These are phyloP conservation scores for Pichia ethanolica DNA, from an alignment of 805 yeast genomes.

Conservation along the genomic window DNA sequence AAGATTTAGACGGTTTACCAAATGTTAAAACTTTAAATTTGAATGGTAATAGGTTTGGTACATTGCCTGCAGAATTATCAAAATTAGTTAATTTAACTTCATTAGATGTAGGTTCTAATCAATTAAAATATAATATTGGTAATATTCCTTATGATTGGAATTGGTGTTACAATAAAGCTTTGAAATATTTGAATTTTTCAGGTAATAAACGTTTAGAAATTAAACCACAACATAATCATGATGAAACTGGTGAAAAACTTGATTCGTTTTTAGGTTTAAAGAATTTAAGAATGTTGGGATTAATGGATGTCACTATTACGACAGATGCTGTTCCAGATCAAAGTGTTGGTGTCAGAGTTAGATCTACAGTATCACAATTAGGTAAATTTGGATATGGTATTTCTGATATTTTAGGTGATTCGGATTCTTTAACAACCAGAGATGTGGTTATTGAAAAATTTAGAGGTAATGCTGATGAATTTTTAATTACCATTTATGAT, in stretches of 20 bases:
- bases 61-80: constrained; percentile 84
- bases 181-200: constrained; percentile 79
- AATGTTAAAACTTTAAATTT: constrained; percentile 55
- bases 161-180: constrained; percentile 78
- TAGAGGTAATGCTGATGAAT: constrained; percentile 78
- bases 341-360: constrained; percentile 68
- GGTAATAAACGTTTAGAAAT: constrained; percentile 92
- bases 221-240: constrained; percentile 49
- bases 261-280: constrained; percentile 59
- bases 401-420: constrained; percentile 74
- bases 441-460: constrained; percentile 85
- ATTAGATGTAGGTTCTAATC: constrained; percentile 87
- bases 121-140: constrained; percentile 82
- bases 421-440: constrained; percentile 59
- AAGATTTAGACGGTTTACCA: constrained; percentile 61
- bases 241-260: constrained; percentile 53
- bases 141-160: constrained; percentile 98
- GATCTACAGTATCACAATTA: constrained; percentile 80
- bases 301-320: constrained; percentile 92
- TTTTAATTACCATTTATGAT: constrained; percentile 75
- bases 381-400: constrained; percentile 82
- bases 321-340: constrained; percentile 89
- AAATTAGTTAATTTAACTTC: constrained; percentile 55
- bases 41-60: constrained; percentile 78
- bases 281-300: constrained; percentile 65